Percentiles rank a stretch among this genome's conserved stretches.
These are phyloP conservation scores for Psilocybe azurescens DNA, from an alignment of 768 basidiomycete genomes.

Conservation along the genomic window DNA sequence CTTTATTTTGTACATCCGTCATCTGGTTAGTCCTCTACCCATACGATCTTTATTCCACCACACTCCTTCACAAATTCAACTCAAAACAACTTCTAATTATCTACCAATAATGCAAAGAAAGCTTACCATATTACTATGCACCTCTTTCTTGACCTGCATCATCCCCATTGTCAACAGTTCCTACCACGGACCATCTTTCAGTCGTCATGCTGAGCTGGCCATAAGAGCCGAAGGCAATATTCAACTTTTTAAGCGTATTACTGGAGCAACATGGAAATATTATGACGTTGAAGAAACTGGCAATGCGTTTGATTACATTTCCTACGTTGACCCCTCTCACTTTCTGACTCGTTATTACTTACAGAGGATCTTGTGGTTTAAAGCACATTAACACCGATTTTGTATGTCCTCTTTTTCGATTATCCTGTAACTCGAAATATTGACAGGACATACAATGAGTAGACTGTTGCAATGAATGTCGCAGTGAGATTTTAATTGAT, in stretches of 20 bases:
- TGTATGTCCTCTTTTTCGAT: constrained; percentile 21
- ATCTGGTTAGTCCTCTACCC: not conserved
- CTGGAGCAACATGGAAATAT: constrained; percentile 50
- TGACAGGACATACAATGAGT: not conserved
- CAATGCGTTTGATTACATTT: constrained; percentile 11
- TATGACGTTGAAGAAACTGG: constrained; percentile 42
- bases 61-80: not conserved
- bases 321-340: not conserved
- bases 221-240: constrained; percentile 48
- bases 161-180: not conserved
- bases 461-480: constrained; percentile 18
- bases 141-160: not conserved
- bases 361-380: constrained; percentile 33
- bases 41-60: not conserved
- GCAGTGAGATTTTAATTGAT: not conserved
- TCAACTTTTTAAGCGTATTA: constrained; percentile 43
- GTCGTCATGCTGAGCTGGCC: constrained; percentile 44
- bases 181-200: not conserved
- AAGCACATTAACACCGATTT: constrained; percentile 27
- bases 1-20: too few species aligned
- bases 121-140: not conserved
- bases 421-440: not conserved
- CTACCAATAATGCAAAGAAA: not conserved
- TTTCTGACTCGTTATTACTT: not conserved
- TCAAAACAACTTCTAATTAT: too few species aligned